These are phyloP conservation scores for Auriculariales sp. DNA, from an alignment of 768 basidiomycete genomes.

Conservation along the genomic window DNA sequence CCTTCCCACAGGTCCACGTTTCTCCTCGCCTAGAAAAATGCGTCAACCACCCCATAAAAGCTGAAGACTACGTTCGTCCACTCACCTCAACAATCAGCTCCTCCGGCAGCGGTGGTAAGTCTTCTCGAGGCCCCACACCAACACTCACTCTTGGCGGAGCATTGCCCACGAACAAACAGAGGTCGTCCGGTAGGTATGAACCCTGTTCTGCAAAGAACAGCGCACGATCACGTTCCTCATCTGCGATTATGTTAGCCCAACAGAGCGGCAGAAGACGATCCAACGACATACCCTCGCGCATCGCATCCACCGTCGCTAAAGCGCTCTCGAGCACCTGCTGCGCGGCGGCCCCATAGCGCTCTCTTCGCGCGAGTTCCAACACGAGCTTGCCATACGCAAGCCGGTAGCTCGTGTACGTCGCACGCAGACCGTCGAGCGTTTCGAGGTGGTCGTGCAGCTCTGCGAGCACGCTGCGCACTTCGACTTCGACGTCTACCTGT, in stretches of 20 bases:
- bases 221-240: slow-evolving; percentile 49
- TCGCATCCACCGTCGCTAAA: slow-evolving; percentile 44
- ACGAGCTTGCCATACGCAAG: slow-evolving; percentile 61
- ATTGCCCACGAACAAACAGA: slow-evolving; percentile 66
- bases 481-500: slow-evolving; percentile 56
- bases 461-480: slow-evolving; percentile 16
- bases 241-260: slow-evolving; percentile 20
- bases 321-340: slow-evolving; percentile 53
- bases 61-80: not conserved
- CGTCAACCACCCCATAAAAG: not conserved
- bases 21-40: slow-evolving; percentile 17
- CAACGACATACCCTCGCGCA: slow-evolving; percentile 43
- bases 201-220: slow-evolving; percentile 66
- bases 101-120: slow-evolving; percentile 43
- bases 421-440: slow-evolving; percentile 47
- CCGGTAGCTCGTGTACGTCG: slow-evolving; percentile 54
- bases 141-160: slow-evolving; percentile 62
- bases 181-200: slow-evolving; percentile 57
- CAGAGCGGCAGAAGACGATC: not conserved
- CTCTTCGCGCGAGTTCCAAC: slow-evolving; percentile 54
- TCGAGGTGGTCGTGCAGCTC: slow-evolving; percentile 46
- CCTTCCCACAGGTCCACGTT: slow-evolving; percentile 8
- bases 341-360: slow-evolving; percentile 48
- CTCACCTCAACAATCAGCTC: slow-evolving; percentile 45
- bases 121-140: slow-evolving; percentile 38